phyloP scores from a whole-genome alignment of 2,329 filamentous ascomycete genomes.

The Teratosphaeria zuluensis region DNA sequence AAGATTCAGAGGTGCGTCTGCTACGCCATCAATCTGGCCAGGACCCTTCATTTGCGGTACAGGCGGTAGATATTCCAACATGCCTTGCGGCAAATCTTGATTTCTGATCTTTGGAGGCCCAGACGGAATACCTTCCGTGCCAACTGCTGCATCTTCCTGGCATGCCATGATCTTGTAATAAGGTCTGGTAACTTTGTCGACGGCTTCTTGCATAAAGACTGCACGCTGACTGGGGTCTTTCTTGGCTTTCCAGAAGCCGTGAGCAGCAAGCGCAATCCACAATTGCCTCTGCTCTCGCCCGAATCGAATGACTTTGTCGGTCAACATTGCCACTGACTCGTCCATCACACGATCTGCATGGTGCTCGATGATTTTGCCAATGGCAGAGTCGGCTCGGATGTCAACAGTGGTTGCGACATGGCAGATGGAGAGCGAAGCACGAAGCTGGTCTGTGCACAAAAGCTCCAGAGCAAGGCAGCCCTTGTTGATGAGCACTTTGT shows the following conservation, averaged over 20 bases:
- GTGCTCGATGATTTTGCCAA: constrained; percentile 14
- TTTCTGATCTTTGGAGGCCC: background rate
- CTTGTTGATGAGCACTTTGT: constrained; percentile 14
- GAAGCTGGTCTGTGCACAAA: constrained; percentile 20
- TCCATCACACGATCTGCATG: constrained; percentile 13
- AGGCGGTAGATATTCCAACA: constrained; percentile 8
- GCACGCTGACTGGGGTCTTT: constrained; percentile 13
- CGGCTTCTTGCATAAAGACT: constrained; percentile 23
- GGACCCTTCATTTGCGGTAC: background rate
- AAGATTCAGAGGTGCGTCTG: constrained; percentile 6
- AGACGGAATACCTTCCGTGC: background rate
- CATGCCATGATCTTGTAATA: constrained; percentile 25
- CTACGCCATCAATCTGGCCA: constrained; percentile 1
- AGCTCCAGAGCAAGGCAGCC: constrained; percentile 18
- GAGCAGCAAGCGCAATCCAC: constrained; percentile 21
- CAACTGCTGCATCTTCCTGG: constrained; percentile 14
- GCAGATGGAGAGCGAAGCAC: constrained; percentile 20
- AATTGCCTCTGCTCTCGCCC: constrained; percentile 22
- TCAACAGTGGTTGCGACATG: constrained; percentile 15
- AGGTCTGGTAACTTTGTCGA: constrained; percentile 19
- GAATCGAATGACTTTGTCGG: constrained; percentile 19
- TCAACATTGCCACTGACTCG: constrained; percentile 19
- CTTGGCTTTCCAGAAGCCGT: constrained; percentile 18
- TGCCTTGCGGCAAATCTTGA: constrained; percentile 4
- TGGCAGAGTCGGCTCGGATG: constrained; percentile 13